phyloP scores from a whole-genome alignment of 176 grass and related monocot species.

The Thalia dealbata region DNA sequence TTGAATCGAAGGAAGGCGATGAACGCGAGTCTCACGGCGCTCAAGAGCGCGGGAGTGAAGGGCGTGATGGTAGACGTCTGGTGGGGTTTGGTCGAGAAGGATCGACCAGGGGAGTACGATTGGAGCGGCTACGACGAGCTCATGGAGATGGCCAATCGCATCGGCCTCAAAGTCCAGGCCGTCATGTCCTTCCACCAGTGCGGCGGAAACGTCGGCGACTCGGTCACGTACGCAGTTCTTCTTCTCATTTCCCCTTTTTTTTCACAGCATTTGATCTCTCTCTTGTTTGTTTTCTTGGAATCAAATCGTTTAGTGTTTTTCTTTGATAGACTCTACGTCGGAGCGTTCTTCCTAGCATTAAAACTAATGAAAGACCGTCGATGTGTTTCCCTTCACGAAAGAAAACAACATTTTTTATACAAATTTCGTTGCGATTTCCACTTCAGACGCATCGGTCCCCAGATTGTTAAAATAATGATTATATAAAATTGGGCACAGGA shows the following conservation, averaged over 20 bases:
- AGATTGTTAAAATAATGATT: too few relatives aligned
- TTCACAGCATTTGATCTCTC: neutral
- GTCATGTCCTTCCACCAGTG: slow-evolving; percentile 23
- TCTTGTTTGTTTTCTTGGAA: neutral
- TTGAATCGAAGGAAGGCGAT: slow-evolving; percentile 18
- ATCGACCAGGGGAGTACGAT: slow-evolving; percentile 13
- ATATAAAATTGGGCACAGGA: neutral
- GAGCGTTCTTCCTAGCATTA: too few relatives aligned
- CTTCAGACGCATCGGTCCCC: too few relatives aligned
- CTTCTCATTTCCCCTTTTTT: neutral
- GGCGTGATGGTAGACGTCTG: slow-evolving; percentile 22
- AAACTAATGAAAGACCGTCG: too few relatives aligned
- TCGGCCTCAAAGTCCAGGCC: slow-evolving; percentile 21
- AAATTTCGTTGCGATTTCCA: too few relatives aligned
- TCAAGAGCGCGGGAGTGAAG: slow-evolving; percentile 13
- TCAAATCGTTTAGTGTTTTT: neutral
- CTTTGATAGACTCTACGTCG: too few relatives aligned
- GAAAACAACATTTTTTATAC: too few relatives aligned
- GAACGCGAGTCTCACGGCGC: slow-evolving; percentile 11
- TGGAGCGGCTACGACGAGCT: slow-evolving; percentile 13
- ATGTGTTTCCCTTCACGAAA: too few relatives aligned
- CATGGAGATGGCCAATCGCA: slow-evolving; percentile 11
- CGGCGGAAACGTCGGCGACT: slow-evolving; percentile 20
- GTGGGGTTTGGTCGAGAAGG: slow-evolving; percentile 15
- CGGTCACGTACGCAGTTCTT: neutral